phyloP scores from a whole-genome alignment of 257 asterid genomes.

The Nemophila menziesii region DNA sequence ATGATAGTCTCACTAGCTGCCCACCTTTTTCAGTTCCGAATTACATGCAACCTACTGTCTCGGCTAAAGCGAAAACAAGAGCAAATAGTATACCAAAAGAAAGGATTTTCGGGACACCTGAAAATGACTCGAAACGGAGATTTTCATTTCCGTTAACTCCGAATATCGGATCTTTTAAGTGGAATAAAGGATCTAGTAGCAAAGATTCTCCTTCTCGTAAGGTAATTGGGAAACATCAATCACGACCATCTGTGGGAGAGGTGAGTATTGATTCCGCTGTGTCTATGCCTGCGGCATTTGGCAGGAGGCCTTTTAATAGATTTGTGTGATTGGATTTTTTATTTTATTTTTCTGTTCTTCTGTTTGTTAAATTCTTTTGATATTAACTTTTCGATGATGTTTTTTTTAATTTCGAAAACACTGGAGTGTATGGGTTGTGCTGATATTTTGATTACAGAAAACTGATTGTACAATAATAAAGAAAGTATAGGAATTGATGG shows the following conservation, averaged over 20 bases:
- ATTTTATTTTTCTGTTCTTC: slow-evolving; percentile 7
- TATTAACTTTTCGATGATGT: slow-evolving; percentile 14
- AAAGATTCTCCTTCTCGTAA: slow-evolving; percentile 38
- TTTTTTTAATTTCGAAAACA: slow-evolving; percentile 7
- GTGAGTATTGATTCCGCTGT: slow-evolving; percentile 53
- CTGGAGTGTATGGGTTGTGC: slow-evolving; percentile 22
- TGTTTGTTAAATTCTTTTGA: slow-evolving; percentile 21
- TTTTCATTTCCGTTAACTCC: slow-evolving; percentile 82
- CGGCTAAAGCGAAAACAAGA: slow-evolving; percentile 73
- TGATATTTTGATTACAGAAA: slow-evolving; percentile 17
- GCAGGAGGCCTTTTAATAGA: slow-evolving; percentile 83
- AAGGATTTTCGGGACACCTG: slow-evolving; percentile 53
- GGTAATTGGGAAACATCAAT: slow-evolving; percentile 38
- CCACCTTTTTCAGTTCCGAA: slow-evolving; percentile 81
- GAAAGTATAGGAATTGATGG: slow-evolving; percentile 22
- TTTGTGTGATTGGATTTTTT: slow-evolving; percentile 81
- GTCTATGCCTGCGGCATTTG: slow-evolving; percentile 66
- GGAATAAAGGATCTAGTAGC: slow-evolving; percentile 63
- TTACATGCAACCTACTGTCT: slow-evolving; percentile 79
- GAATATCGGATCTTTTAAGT: slow-evolving; percentile 46
- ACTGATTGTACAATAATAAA: slow-evolving; percentile 30
- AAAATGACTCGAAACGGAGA: slow-evolving; percentile 56
- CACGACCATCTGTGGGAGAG: slow-evolving; percentile 35
- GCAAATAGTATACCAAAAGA: slow-evolving; percentile 76
- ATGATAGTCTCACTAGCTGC: slow-evolving; percentile 82